Evolutionary conservation across 768 basidiomycete species (phyloP).

Genomic region (Lenzites betulinus): DNA sequence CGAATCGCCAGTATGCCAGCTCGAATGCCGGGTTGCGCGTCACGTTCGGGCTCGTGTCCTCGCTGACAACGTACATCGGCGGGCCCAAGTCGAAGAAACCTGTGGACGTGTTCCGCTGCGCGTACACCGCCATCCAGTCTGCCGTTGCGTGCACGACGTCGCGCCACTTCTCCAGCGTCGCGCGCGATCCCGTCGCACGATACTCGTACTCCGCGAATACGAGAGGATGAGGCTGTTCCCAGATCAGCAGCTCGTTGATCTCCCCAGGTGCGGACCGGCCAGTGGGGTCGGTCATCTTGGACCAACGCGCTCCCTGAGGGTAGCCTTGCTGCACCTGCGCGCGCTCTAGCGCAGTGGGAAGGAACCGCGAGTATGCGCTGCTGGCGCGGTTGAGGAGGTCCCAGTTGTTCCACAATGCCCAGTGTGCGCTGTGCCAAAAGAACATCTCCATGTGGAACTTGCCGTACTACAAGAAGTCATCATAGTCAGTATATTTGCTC

Average conservation of each 20-base stretch:
- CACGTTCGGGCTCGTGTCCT: conserved; percentile 56
- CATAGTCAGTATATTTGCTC: neutral
- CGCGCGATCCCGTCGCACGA: conserved; percentile 40
- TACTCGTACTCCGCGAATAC: conserved; percentile 61
- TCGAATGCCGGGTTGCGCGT: conserved; percentile 61
- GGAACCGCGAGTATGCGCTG: conserved; percentile 49
- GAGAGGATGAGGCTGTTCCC: conserved; percentile 63
- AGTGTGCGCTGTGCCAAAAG: conserved; percentile 61
- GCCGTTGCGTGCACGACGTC: conserved; percentile 54
- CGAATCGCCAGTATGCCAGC: conserved; percentile 58
- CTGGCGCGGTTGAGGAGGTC: conserved; percentile 50
- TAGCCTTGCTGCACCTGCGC: conserved; percentile 57
- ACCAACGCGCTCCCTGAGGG: conserved; percentile 58
- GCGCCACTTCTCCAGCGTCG: conserved; percentile 51
- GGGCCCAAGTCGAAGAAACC: conserved; percentile 56
- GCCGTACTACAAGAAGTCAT: conserved; percentile 36
- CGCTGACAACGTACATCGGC: conserved; percentile 58
- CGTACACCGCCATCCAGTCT: conserved; percentile 61
- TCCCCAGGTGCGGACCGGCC: conserved; percentile 60
- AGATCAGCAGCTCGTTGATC: conserved; percentile 64
- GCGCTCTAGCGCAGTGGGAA: conserved; percentile 45
- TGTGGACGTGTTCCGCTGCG: conserved; percentile 51
- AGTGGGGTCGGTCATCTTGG: conserved; percentile 63
- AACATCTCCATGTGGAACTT: conserved; percentile 67
- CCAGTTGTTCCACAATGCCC: conserved; percentile 65